These are phyloP conservation scores for Petasospora fabianii DNA, from an alignment of 1,139 yeast genomes.

Conservation along the genomic window DNA sequence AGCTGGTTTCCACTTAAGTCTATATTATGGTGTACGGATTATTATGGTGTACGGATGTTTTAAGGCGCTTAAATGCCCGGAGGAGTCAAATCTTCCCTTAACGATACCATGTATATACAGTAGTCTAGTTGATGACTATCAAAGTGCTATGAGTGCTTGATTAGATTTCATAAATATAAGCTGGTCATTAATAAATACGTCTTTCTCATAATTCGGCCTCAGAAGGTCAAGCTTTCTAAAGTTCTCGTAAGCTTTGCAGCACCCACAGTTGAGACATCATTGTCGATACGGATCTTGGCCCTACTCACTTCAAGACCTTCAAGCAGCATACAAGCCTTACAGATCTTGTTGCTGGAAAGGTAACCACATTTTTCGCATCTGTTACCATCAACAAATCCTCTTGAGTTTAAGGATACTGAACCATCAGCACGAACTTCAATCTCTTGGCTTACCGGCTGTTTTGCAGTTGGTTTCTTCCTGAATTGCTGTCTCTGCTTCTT, in stretches of 20 bases:
- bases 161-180: no score
- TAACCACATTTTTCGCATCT: constrained; percentile 90
- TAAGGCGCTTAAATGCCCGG: no score
- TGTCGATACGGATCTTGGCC: constrained; percentile 56
- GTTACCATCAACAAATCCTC: constrained; percentile 54
- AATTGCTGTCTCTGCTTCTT: constrained; percentile 35
- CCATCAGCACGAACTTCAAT: constrained; percentile 60
- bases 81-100: no score
- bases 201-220: not conserved
- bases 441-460: constrained; percentile 38
- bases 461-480: constrained; percentile 24
- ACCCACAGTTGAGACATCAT: constrained; percentile 49
- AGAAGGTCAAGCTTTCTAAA: constrained; percentile 63
- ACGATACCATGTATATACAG: no score
- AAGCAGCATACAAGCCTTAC: constrained; percentile 89
- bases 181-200: not conserved
- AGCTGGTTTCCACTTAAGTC: no score
- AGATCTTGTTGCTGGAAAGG: constrained; percentile 77
- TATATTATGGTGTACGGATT: no score
- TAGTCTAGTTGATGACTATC: no score
- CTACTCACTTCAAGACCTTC: constrained; percentile 80
- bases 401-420: constrained; percentile 41
- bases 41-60: no score
- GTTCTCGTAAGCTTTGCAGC: constrained; percentile 67
- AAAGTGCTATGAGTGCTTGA: no score